Conservation (phyloP, 2,329 filamentous ascomycete genomes). For the Cercospora zeae-maydis region DNA sequence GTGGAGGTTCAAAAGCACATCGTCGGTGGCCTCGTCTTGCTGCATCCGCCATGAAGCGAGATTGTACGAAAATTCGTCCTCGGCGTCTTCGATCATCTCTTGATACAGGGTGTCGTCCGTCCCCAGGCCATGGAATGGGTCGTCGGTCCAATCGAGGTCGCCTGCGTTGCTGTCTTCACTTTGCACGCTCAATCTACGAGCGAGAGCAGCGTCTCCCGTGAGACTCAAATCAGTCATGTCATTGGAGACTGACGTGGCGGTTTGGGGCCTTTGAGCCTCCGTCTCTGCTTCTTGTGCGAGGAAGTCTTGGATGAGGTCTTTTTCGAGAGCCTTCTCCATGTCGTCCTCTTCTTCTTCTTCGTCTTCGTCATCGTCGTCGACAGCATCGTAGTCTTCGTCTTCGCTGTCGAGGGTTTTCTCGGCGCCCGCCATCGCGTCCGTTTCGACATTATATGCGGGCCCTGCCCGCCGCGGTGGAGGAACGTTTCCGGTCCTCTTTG, state of each 20-base stretch:
- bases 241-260: slow-evolving; percentile 24
- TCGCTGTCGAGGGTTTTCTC: slow-evolving; percentile 22
- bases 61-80: slow-evolving; percentile 20
- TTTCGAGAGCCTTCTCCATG: slow-evolving; percentile 28
- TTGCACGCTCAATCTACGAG: slow-evolving; percentile 27
- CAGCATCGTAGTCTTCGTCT: slow-evolving; percentile 31
- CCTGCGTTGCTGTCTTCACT: slow-evolving; percentile 23
- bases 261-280: slow-evolving; percentile 13
- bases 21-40: slow-evolving; percentile 16
- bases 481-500: slow-evolving; percentile 17
- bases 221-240: slow-evolving; percentile 25
- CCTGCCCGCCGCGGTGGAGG: slow-evolving; percentile 31
- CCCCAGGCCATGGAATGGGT: slow-evolving; percentile 31
- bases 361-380: slow-evolving; percentile 33
- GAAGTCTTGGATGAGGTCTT: slow-evolving; percentile 32
- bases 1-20: slow-evolving; percentile 16
- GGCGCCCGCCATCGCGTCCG: slow-evolving; percentile 20
- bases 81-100: slow-evolving; percentile 32
- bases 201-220: slow-evolving; percentile 20
- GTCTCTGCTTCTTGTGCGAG: slow-evolving; percentile 18
- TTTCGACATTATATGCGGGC: slow-evolving; percentile 19
- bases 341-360: slow-evolving; percentile 29
- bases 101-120: slow-evolving; percentile 26
- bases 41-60: slow-evolving; percentile 29
- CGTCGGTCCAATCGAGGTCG: slow-evolving; percentile 28